Base-by-base conservation (phyloP, 208 protist genomes). In the Leptomonas seymouri region DNA sequence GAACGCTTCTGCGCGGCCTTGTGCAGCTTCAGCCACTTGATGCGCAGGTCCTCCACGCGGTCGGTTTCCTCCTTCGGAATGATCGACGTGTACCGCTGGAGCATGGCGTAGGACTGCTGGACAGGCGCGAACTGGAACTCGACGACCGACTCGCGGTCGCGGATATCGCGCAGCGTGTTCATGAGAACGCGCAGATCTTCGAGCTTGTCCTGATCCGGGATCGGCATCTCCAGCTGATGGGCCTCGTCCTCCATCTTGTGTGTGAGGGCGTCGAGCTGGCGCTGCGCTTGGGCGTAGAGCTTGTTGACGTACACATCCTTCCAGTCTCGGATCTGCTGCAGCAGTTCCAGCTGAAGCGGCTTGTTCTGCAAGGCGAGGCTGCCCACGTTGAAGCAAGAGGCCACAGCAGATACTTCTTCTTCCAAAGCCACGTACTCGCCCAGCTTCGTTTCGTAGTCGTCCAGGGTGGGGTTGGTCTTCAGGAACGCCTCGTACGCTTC, bases 31-130 rank as follows among this genome's bases (percentile, higher is more conserved):
- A 91, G 80, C 95, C 97, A 99, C 71, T 90, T 90, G 67, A 93
- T 89, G 31, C 91, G 85, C 57, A 99, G 86, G 62, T 98, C 93
- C 70, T 94, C 84, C n/a, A 98, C 90, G 67, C 90, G 88, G 67
- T 99, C 97, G 42, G 89, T 74, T 84, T 99, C 98, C 59, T 99
- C 97, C 84, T 98, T 98, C n/a, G 96, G 86, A 55, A 99, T 90
- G 49, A 82, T 74, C 4, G 95, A 85, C 36, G 87, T 90, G 83
- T 98, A 96, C 23, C 87, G 84, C 75, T 93, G 83, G 23, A 99
- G 81, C 42, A 98, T 76, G 18, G 83, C 71, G 82, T 99, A 99
- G 23, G 87, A 85, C 76, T 99, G 93, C 70, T 98, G 89, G 45
- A 99, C 86, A 1, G 98, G 97, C 50, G 89, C 74, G 59, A 99